Evolutionary conservation across 1,284 basidiomycete genomes (phyloP), one percentile per base, ranked within the genome.

Genomic region (Caloboletus inedulis): DNA sequence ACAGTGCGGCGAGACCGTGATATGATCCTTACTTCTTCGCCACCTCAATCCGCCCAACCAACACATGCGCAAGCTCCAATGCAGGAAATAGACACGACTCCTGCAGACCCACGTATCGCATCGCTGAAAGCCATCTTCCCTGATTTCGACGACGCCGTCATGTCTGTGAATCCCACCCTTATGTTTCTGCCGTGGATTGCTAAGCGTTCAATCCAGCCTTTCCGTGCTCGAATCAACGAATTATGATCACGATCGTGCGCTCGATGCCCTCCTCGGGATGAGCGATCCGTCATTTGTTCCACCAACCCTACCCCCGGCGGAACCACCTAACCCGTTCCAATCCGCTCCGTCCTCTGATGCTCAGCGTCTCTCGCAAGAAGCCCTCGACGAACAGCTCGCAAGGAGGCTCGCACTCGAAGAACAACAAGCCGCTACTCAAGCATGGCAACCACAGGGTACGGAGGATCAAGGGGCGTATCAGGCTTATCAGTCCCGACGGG

Each of bases 201-300:
- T 63, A 34, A 57, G 44, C 37, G 30, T 47, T 42, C 36, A 5
- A 18, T 33, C 7, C 31, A 86, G 85, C 36, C 74, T 78, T 62
- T 82, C 81, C 18, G 83, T 91, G 2, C 71, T 91, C 43, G 80
- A 88, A 52, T 85, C 84, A 10, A 84, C 85, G 1, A 62, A 74
- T 33, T 77, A 82, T 21, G 72, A 87, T 59, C 81, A 88, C 58
- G 87, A 87, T 60, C 77, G 76, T 27, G 89, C 89, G 5, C 76
- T 91, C 48, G 88, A 91, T 60, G 72, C 77, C 1, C 72, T 91
- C 16, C 77, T 91, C 8, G 84, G 84, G 9, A 91, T 91, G 89
- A 89, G 77, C 66, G 89, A 91, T 70, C 89, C 89, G 1, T 77
- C 83, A 7, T 89, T 86, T 63, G 75, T 76, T 23, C 69, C 77